phyloP scores from a whole-genome alignment of 306 rosid species.

The Lablab purpureus region DNA sequence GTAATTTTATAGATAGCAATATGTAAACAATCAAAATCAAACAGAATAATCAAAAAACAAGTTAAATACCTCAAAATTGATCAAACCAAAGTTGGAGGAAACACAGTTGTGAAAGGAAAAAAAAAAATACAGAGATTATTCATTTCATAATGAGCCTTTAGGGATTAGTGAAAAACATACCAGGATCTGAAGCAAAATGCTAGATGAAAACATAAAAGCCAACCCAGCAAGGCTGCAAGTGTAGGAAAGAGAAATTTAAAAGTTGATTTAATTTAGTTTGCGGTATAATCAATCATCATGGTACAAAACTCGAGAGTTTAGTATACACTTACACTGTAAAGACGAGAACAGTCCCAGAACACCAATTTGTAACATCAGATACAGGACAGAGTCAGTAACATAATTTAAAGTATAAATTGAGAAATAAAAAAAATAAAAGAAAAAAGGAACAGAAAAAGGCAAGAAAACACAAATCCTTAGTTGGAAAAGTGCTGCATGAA shows the following conservation, averaged over 20 bases:
- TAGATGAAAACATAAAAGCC: constrained; percentile 98
- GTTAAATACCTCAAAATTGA: neutral
- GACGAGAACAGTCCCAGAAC: constrained; percentile 45
- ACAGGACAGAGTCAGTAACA: constrained; percentile 47
- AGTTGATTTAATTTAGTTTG: constrained; percentile 38
- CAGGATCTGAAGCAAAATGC: constrained; percentile 96
- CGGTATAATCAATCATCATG: constrained; percentile 35
- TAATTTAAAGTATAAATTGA: neutral
- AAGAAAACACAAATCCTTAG: constrained; percentile 3
- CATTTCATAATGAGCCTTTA: constrained; percentile 30
- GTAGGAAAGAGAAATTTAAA: constrained; percentile 35
- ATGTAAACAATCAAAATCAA: constrained; percentile 27
- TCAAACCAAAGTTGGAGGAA: constrained; percentile 33
- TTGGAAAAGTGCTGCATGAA: constrained; percentile 6
- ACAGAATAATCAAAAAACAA: constrained; percentile 18
- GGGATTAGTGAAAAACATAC: constrained; percentile 56
- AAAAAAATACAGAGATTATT: constrained; percentile 29
- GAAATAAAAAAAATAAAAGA: neutral
- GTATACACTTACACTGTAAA: constrained; percentile 81
- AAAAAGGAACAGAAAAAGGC: neutral
- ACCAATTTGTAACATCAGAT: constrained; percentile 48
- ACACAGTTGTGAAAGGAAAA: neutral
- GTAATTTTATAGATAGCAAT: neutral
- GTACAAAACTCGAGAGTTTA: constrained; percentile 37
- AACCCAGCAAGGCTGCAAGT: constrained; percentile 93